Percentiles rank a stretch among this genome's conserved stretches.
These are phyloP conservation scores for Globisporangium irregulare DNA, from an alignment of 352 stramenopile species.

Conservation along the genomic window DNA sequence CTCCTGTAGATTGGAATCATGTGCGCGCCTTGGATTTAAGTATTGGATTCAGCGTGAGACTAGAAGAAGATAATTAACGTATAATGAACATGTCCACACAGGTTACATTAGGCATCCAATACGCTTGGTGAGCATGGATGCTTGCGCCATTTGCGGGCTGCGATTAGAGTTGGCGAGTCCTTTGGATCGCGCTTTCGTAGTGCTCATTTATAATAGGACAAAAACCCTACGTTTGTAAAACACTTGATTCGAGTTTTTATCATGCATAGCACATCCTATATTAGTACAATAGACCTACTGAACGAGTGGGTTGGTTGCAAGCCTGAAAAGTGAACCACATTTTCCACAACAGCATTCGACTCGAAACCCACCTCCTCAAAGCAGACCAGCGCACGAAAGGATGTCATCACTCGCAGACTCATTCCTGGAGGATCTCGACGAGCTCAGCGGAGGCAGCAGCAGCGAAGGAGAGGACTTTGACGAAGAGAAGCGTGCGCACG, in stretches of 20 bases:
- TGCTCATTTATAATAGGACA: too few species aligned
- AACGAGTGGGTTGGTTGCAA: too few species aligned
- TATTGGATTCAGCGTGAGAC: slow-evolving; percentile 4
- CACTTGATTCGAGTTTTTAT: too few species aligned
- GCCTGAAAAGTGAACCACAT: too few species aligned
- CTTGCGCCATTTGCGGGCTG: too few species aligned
- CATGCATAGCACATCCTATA: too few species aligned
- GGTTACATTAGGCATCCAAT: background rate
- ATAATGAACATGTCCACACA: background rate
- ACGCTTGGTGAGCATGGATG: too few species aligned
- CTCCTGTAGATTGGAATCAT: background rate
- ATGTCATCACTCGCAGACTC: slow-evolving; percentile 87
- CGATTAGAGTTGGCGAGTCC: background rate
- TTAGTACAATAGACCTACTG: too few species aligned
- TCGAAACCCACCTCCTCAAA: too few species aligned
- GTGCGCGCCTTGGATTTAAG: slow-evolving; percentile 1
- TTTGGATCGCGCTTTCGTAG: too few species aligned
- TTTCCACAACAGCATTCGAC: too few species aligned
- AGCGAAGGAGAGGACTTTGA: slow-evolving; percentile 54
- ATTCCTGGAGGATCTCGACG: slow-evolving; percentile 88
- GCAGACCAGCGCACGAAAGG: slow-evolving; percentile 7
- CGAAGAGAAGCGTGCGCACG: background rate
- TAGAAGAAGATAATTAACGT: slow-evolving; percentile 2
- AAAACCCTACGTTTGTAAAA: too few species aligned
- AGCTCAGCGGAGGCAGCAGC: slow-evolving; percentile 80